Evolutionary conservation across 2,329 filamentous ascomycete genomes (phyloP), one percentile per base, ranked within the genome.

Genomic region (Fusarium compactum): DNA sequence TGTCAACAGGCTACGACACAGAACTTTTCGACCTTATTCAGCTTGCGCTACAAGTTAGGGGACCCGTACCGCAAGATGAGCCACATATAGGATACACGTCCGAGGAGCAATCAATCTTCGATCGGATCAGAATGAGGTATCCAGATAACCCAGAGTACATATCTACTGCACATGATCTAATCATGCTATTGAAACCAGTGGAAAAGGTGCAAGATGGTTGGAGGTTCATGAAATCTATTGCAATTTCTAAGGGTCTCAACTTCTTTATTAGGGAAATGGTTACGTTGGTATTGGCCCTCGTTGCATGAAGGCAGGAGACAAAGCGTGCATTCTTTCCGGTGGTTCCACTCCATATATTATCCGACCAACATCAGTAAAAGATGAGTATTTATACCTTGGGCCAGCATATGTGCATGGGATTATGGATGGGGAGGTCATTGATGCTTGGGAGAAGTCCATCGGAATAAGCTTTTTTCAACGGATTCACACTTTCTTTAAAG

Each of bases 321-420:
- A n/a, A 0, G 34, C 12, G 2, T 38, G 34, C 34, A 0, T 38
- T 38, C 18, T 38, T 0, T n/a, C n/a, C 34, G 34, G 34, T 12
- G 34, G 34, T 7, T 7, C 34, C 0, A 38, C 18, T 11, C 6
- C 34, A n/a, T 38, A 38, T 4, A 1, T n/a, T 2, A 38, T 38
- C 3, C 18, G 34, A 0, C 34, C 9, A 7, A n/a, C 5, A 4
- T n/a, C 34, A 0, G 6, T 1, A 7, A 1, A 18, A 7, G 18
- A 38, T 12, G 18, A 38, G 2, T n/a, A n/a, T 10, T 7, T 38
- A 2, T 38, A 11, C 18, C 34, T 38, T n/a, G 34, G 34, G 5
- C 1, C 18, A n/a, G 34, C 6, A 3, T 38, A 38, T 12, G 18
- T 38, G 1, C 34, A 38, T 12, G 34, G 10, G 2, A 12, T 38